Percentiles rank a stretch among this genome's conserved stretches.
Evolutionary conservation across 2,329 filamentous ascomycete genomes (phyloP).

Genomic region (Penicillium sp.): DNA sequence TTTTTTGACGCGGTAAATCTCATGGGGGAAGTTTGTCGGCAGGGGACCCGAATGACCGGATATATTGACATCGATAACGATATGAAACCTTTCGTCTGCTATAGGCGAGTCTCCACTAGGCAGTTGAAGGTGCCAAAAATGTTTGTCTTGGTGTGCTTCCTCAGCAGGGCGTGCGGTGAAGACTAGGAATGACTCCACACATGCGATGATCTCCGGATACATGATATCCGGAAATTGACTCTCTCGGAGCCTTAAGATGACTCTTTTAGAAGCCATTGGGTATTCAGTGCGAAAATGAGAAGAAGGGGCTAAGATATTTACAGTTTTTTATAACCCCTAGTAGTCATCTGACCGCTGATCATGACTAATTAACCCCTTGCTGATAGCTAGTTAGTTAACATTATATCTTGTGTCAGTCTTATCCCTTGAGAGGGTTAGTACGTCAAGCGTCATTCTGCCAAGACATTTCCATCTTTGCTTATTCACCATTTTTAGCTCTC

Average conservation of each 20-base stretch:
- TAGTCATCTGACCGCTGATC: background rate
- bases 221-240: slow-evolving; percentile 2
- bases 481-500: too few relatives aligned
- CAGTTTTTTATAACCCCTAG: background rate
- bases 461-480: too few relatives aligned
- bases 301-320: too few relatives aligned
- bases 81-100: slow-evolving; percentile 3
- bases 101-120: background rate
- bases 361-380: background rate
- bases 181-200: slow-evolving; percentile 1
- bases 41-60: slow-evolving; percentile 1
- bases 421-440: too few relatives aligned
- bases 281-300: background rate
- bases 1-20: slow-evolving; percentile 3
- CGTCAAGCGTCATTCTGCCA: too few relatives aligned
- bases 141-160: slow-evolving; percentile 2
- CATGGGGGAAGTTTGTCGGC: slow-evolving; percentile 2
- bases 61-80: slow-evolving; percentile 3
- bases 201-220: slow-evolving; percentile 2
- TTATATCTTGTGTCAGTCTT: too few relatives aligned
- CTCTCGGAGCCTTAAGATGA: slow-evolving; percentile 3
- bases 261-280: slow-evolving; percentile 3
- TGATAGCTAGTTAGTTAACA: too few relatives aligned
- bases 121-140: slow-evolving; percentile 5
- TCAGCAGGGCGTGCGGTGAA: slow-evolving; percentile 1